A percentile compares a stretch with the other conserved stretches of the same genome.
phyloP scores from a whole-genome alignment of 768 basidiomycete genomes.

The Postia placenta region DNA sequence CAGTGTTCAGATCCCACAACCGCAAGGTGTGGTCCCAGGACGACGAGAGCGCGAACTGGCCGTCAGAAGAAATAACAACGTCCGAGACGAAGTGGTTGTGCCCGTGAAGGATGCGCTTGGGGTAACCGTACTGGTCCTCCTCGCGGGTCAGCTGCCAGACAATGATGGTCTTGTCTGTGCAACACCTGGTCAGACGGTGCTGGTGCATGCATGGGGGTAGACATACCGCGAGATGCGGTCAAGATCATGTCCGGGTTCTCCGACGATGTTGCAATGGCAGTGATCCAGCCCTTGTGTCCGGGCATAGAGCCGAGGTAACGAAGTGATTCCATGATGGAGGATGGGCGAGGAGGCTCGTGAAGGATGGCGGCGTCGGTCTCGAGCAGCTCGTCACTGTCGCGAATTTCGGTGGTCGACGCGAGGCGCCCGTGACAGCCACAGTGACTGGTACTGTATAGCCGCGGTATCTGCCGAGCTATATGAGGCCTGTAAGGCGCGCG shows the following conservation, averaged over 20 bases:
- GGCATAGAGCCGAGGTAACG: constrained; percentile 88
- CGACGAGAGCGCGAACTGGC: constrained; percentile 97
- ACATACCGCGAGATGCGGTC: constrained; percentile 91
- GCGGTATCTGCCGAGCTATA: constrained; percentile 12
- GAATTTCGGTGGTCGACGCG: constrained; percentile 5
- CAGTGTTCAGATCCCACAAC: constrained; percentile 99
- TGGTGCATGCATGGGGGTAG: constrained; percentile 16
- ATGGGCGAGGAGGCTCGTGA: constrained; percentile 11
- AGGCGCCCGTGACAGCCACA: constrained; percentile 52
- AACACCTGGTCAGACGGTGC: constrained; percentile 5
- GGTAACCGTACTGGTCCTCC: constrained; percentile 88
- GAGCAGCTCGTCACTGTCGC: constrained; percentile 21
- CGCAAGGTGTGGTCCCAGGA: constrained; percentile 99
- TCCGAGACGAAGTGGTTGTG: constrained; percentile 99
- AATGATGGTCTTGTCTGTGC: constrained; percentile 96
- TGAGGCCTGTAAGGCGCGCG: too few relatives aligned
- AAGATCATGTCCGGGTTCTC: constrained; percentile 99
- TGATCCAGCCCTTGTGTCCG: constrained; percentile 97
- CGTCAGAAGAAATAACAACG: constrained; percentile 98
- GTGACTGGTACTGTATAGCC: constrained; percentile 59
- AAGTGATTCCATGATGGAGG: constrained; percentile 53
- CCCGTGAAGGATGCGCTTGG: constrained; percentile 94
- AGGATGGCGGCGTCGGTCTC: constrained; percentile 26
- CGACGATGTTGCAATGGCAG: constrained; percentile 95
- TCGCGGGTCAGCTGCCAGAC: constrained; percentile 98